Percentiles rank a stretch among this genome's conserved stretches.
phyloP scores from a whole-genome alignment of 192 early-diverging fungal genomes.

The Rhizophlyctis rosea region DNA sequence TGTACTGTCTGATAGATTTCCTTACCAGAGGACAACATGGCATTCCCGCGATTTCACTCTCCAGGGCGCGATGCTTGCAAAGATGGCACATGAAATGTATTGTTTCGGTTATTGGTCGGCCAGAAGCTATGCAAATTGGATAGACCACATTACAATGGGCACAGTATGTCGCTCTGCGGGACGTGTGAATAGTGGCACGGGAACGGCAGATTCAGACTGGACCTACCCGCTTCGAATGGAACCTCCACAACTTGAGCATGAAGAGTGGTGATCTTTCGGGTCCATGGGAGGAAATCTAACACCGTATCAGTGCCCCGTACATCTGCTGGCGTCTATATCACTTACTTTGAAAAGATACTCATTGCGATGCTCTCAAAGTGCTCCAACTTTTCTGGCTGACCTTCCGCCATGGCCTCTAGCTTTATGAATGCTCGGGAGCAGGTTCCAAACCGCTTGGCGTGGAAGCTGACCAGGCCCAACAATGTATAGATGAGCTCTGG shows the following conservation, averaged over 20 bases:
- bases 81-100: constrained; percentile 61
- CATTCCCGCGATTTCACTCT: constrained; percentile 47
- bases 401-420: constrained; percentile 39
- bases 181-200: not conserved
- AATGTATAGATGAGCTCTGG: constrained; percentile 43
- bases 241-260: constrained; percentile 30
- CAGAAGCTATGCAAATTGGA: constrained; percentile 57
- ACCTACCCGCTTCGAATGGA: constrained; percentile 26
- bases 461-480: constrained; percentile 46
- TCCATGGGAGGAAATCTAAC: constrained; percentile 29
- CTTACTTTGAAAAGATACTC: constrained; percentile 53
- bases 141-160: constrained; percentile 46
- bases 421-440: constrained; percentile 55
- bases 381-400: constrained; percentile 32
- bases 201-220: not conserved
- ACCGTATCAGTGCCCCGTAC: not conserved
- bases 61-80: constrained; percentile 60
- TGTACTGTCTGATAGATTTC: not conserved
- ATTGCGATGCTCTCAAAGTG: constrained; percentile 49
- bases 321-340: not conserved
- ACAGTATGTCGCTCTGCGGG: constrained; percentile 48
- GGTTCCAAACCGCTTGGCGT: constrained; percentile 42
- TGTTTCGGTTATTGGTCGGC: constrained; percentile 52
- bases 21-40: constrained; percentile 57
- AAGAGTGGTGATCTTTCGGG: constrained; percentile 18